phyloP scores from a whole-genome alignment of 176 grass and related monocot genomes.

The Melocanna baccifera region DNA sequence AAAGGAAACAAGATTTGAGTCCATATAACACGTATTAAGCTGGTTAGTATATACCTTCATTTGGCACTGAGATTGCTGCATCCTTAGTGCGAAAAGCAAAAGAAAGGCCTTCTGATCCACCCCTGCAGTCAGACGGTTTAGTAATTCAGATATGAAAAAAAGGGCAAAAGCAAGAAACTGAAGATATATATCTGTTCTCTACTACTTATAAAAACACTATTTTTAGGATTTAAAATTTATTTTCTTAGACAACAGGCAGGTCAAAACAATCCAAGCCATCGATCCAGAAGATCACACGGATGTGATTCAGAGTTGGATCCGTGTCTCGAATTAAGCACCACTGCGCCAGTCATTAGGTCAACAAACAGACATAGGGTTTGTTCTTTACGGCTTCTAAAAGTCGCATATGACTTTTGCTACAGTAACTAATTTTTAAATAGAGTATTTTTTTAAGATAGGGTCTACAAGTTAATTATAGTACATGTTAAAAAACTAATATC shows the following conservation, averaged over 20 bases:
- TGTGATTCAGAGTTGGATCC: neutral
- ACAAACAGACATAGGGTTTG: constrained; percentile 6
- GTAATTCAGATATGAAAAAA: constrained; percentile 4
- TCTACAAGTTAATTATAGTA: no score
- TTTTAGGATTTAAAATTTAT: neutral
- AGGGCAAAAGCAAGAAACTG: neutral
- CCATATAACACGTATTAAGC: neutral
- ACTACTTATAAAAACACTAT: neutral
- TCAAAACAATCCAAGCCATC: neutral
- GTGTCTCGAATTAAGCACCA: neutral
- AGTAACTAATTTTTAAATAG: no score
- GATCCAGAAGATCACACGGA: neutral
- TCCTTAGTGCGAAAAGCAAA: constrained; percentile 96
- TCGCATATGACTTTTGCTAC: no score
- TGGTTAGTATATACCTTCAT: constrained; percentile 49
- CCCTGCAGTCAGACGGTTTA: constrained; percentile 45
- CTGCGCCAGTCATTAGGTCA: neutral
- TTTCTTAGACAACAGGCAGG: neutral
- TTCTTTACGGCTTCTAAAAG: no score
- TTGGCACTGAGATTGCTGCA: constrained; percentile 60
- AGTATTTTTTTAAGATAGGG: no score
- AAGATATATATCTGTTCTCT: neutral
- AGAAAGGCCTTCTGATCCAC: constrained; percentile 98
- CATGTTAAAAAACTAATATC: no score
- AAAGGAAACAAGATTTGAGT: neutral